Base-by-base conservation (phyloP, 805 yeast species). In the Candida sithepensis region DNA sequence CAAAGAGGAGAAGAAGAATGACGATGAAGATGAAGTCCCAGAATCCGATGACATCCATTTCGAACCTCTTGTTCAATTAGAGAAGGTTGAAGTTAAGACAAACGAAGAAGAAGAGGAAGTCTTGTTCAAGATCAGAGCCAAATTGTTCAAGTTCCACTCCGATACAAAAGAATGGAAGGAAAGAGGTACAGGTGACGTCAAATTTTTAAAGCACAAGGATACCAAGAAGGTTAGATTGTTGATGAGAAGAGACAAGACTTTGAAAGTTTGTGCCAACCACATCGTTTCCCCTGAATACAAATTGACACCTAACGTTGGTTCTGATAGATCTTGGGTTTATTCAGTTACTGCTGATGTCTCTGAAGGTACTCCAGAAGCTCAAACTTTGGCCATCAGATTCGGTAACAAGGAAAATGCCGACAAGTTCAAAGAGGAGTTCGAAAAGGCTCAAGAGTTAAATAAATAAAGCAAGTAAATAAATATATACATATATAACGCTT, bases 211-310 rank as follows among this genome's bases (percentile, higher is more conserved):
- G 75, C 97, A 92, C 75, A 90, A 89, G 70, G 72, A 73, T 52
- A 74, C 88, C 49, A 78, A 80, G 49, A 91, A 89, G 74, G 88
- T 88, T 55, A 85, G 99, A 75, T 71, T 94, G 57, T 77, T 94
- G 66, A 94, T 94, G 99, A 89, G 99, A 82, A 89, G 99, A 77
- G 99, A 94, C 75, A 92, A 92, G 78, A 94, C 98, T 47, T 80
- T 94, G 67, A 94, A 94, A 79, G 85, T 94, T 64, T 94, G 99
- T 72, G 99, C 99, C 60, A 94, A 94, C 77, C 99, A 94, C 72
- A 82, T 82, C 72, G 81, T 88, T 67, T 72, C 87, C 41, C 82
- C 92, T 52, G 96, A 86, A 58, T 88, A 86, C 72, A 79, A 72
- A 57, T 81, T 94, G 68, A 87, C 82, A 66, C 89, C 97, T 61